A percentile compares a stretch with the other conserved stretches of the same genome.
Conservation (phyloP, 805 yeast species). For the Ogataea salicorniae region DNA sequence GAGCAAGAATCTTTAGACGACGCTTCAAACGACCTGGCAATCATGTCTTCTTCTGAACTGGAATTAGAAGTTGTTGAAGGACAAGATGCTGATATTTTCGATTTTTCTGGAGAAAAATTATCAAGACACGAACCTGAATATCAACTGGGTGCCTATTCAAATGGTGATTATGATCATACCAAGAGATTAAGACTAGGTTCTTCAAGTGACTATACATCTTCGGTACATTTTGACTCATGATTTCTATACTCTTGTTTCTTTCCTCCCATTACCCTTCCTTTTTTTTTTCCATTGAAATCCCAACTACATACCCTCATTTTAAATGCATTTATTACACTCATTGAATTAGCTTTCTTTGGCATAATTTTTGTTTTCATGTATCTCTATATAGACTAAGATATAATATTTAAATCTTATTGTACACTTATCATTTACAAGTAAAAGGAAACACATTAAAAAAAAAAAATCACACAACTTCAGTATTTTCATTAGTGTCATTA, state of each 20-base stretch:
- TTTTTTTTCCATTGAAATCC: not conserved
- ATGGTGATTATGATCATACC: not conserved
- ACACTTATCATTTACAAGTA: not conserved
- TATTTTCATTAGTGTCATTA: not conserved
- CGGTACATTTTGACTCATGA: conserved; percentile 4
- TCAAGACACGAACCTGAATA: not conserved
- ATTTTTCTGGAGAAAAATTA: conserved; percentile 4
- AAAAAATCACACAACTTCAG: not conserved
- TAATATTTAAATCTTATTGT: not conserved
- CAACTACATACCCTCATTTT: not conserved
- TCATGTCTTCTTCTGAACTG: conserved; percentile 5
- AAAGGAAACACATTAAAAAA: too few relatives aligned
- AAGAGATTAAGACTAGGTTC: conserved; percentile 7
- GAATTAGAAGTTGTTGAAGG: conserved; percentile 13
- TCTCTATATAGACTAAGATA: not conserved
- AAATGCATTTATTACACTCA: not conserved
- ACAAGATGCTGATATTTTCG: conserved; percentile 4
- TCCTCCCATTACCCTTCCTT: not conserved
- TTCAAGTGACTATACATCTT: conserved; percentile 1
- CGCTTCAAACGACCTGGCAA: conserved; percentile 3
- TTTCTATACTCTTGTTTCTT: not conserved
- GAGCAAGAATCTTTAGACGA: conserved; percentile 1
- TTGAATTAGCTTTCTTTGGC: too few relatives aligned
- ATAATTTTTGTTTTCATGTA: too few relatives aligned
- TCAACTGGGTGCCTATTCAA: conserved; percentile 1